A percentile compares a stretch with the other conserved stretches of the same genome.
Conservation (phyloP, 108 stramenopile genomes). For the Phaeodactylum tricornutum region DNA sequence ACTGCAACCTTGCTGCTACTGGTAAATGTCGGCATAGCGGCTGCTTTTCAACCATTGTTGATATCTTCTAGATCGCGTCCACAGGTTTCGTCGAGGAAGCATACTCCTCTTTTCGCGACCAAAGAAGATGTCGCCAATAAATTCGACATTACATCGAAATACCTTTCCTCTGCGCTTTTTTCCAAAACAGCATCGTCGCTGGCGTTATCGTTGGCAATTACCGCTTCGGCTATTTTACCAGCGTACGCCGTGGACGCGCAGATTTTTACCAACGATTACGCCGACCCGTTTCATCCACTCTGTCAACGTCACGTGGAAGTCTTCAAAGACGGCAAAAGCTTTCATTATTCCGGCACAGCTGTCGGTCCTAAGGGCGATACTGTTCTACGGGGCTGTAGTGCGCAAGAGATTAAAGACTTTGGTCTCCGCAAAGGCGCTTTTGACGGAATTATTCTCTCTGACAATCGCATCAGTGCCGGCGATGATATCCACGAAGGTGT, state of each 20-base stretch:
- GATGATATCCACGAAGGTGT: conserved; percentile 33
- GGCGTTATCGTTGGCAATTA: neutral
- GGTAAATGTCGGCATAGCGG: no score
- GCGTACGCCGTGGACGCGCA: neutral
- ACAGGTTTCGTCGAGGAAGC: no score
- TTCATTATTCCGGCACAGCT: conserved; percentile 28
- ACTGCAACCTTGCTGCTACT: no score
- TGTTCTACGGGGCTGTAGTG: conserved; percentile 18
- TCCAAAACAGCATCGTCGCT: no score
- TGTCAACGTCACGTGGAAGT: conserved; percentile 30
- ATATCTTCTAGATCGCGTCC: no score
- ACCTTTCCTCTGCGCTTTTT: no score
- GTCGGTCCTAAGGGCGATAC: conserved; percentile 18
- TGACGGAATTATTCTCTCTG: conserved; percentile 18
- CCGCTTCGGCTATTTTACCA: neutral
- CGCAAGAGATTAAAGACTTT: conserved; percentile 15
- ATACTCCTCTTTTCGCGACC: no score
- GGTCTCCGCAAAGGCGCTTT: conserved; percentile 13
- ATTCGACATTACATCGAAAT: no score
- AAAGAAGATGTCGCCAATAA: no score
- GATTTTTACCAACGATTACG: conserved; percentile 24
- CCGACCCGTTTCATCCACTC: conserved; percentile 30
- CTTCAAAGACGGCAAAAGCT: conserved; percentile 8
- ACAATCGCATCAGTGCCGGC: conserved; percentile 9
- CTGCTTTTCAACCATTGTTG: no score